A percentile compares a stretch with the other conserved stretches of the same genome.
Evolutionary conservation across 805 yeast genomes (phyloP).

Genomic region (Candida vaughaniae): DNA sequence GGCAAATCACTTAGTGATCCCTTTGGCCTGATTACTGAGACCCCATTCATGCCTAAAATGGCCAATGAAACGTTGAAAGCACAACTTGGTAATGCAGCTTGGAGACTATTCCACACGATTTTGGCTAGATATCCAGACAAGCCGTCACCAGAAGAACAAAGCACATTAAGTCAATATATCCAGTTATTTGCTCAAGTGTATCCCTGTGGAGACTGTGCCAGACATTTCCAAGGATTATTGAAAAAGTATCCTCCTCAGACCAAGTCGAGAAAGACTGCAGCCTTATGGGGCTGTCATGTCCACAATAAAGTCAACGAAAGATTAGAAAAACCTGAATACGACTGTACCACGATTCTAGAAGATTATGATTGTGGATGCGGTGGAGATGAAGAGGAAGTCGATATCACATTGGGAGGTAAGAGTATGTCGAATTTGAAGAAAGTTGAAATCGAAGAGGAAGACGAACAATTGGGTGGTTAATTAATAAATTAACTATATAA

Average conservation of each 20-base stretch:
- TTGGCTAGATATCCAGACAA: constrained; percentile 87
- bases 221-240: constrained; percentile 76
- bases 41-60: constrained; percentile 91
- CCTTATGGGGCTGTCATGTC: constrained; percentile 93
- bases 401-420: constrained; percentile 35
- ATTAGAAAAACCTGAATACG: constrained; percentile 68
- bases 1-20: neutral
- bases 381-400: constrained; percentile 57
- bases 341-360: constrained; percentile 80
- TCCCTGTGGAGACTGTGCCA: constrained; percentile 97
- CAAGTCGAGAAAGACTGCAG: constrained; percentile 72
- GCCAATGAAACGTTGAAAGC: constrained; percentile 79
- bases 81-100: constrained; percentile 85
- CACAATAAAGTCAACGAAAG: constrained; percentile 84
- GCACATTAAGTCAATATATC: constrained; percentile 63
- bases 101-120: constrained; percentile 89
- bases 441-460: constrained; percentile 46
- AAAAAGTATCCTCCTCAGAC: constrained; percentile 82
- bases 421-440: constrained; percentile 41
- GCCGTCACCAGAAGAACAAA: constrained; percentile 64
- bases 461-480: constrained; percentile 44
- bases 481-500: neutral
- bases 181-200: constrained; percentile 84
- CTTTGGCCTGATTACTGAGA: constrained; percentile 25
- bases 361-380: constrained; percentile 98